phyloP scores from a whole-genome alignment of 1,139 yeast species.

The Hansenula sp. region DNA sequence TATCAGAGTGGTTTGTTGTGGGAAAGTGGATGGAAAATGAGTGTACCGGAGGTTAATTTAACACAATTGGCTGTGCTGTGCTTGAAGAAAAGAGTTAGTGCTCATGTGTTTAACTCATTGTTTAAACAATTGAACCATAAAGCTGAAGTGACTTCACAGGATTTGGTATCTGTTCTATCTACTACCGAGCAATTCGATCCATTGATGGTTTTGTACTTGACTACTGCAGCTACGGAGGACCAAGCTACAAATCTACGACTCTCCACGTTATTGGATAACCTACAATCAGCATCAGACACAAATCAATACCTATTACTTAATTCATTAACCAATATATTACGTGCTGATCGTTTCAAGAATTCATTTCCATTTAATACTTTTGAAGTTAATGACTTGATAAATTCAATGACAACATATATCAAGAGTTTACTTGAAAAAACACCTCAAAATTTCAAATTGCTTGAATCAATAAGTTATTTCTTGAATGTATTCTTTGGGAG shows the following conservation, averaged over 20 bases:
- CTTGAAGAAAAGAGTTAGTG: slow-evolving; percentile 11
- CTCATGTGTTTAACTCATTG: slow-evolving; percentile 14
- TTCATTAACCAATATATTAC: slow-evolving; percentile 10
- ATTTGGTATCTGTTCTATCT: slow-evolving; percentile 9
- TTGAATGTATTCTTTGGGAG: slow-evolving; percentile 3
- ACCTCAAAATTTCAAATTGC: background rate
- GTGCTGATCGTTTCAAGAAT: slow-evolving; percentile 4
- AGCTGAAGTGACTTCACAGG: slow-evolving; percentile 13
- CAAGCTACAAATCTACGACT: slow-evolving; percentile 12
- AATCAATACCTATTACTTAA: slow-evolving; percentile 17
- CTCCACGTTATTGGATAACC: slow-evolving; percentile 7
- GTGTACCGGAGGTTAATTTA: background rate
- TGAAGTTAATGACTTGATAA: slow-evolving; percentile 11
- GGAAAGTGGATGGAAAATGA: no score
- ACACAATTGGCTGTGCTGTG: slow-evolving; percentile 12
- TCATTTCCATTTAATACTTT: slow-evolving; percentile 9
- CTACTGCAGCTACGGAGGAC: slow-evolving; percentile 8
- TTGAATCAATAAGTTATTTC: slow-evolving; percentile 8
- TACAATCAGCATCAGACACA: slow-evolving; percentile 6
- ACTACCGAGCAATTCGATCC: slow-evolving; percentile 12
- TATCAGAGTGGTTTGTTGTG: no score
- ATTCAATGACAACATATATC: slow-evolving; percentile 8
- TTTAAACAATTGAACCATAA: slow-evolving; percentile 19
- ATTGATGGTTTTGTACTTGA: slow-evolving; percentile 13
- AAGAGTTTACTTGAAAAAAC: slow-evolving; percentile 6